Conservation (phyloP, 306 rosid species). For the Phaseolus lunatus region DNA sequence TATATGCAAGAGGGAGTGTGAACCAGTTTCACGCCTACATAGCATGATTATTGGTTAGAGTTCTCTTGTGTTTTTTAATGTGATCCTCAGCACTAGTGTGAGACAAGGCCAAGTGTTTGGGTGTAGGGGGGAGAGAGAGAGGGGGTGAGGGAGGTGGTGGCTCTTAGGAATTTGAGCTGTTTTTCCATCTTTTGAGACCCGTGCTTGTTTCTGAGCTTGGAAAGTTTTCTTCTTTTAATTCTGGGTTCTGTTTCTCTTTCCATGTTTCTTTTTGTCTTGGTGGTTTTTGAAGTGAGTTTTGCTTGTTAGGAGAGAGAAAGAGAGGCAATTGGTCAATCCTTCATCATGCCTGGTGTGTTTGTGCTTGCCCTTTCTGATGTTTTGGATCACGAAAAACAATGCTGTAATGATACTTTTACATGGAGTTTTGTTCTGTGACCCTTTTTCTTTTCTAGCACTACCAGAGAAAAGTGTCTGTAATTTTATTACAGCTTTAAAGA, state of each 20-base stretch:
- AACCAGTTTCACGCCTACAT: constrained; percentile 70
- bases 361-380: constrained; percentile 52
- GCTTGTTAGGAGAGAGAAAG: constrained; percentile 45
- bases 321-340: constrained; percentile 36
- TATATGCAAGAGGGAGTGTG: constrained; percentile 54
- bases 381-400: constrained; percentile 65
- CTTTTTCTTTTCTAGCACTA: constrained; percentile 43
- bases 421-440: constrained; percentile 45
- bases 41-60: constrained; percentile 56
- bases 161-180: constrained; percentile 69
- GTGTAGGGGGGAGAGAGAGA: constrained; percentile 32
- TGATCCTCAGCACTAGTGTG: constrained; percentile 44
- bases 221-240: constrained; percentile 53
- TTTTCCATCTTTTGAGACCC: constrained; percentile 81
- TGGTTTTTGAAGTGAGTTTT: constrained; percentile 41
- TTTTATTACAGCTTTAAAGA: constrained; percentile 49
- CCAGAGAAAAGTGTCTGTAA: constrained; percentile 48
- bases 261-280: not conserved
- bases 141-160: constrained; percentile 24
- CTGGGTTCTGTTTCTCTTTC: constrained; percentile 47
- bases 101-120: constrained; percentile 47
- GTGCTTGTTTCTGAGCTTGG: constrained; percentile 69
- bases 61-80: constrained; percentile 52
- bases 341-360: constrained; percentile 46
- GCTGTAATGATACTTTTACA: constrained; percentile 56